Percentiles rank a stretch among this genome's conserved stretches.
Evolutionary conservation across 169 alveolate genomes (phyloP).

Genomic region (Plasmodium berghei): DNA sequence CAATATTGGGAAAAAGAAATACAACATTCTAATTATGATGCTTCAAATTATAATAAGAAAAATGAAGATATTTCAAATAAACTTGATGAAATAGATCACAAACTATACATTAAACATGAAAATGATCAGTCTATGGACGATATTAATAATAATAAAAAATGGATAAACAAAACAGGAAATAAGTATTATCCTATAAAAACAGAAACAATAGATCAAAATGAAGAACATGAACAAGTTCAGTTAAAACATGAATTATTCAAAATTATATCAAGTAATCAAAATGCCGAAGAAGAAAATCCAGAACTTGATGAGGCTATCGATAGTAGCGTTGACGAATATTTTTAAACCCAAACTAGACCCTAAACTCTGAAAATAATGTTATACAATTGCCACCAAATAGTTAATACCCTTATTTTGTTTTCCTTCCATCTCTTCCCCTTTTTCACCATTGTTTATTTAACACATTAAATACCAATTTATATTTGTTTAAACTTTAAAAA

Average conservation of each 20-base stretch:
- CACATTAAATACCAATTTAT: too few species aligned
- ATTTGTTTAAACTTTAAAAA: too few species aligned
- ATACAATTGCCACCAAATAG: too few species aligned
- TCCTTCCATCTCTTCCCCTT: too few species aligned
- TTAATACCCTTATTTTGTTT: too few species aligned
- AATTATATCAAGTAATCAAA: conserved; percentile 17
- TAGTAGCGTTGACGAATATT: conserved; percentile 54
- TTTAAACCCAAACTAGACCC: neutral
- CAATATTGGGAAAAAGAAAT: conserved; percentile 81
- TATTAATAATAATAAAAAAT: too few species aligned
- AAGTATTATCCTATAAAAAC: too few species aligned
- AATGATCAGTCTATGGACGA: neutral
- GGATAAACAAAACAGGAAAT: too few species aligned
- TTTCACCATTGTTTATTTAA: too few species aligned
- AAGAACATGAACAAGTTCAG: conserved; percentile 13
- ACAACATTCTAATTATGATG: conserved; percentile 78
- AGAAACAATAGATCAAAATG: neutral
- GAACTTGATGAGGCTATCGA: conserved; percentile 7
- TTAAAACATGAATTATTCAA: conserved; percentile 35
- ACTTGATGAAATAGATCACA: too few species aligned
- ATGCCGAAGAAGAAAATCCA: neutral
- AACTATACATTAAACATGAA: neutral
- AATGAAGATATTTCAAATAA: too few species aligned
- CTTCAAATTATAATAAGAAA: neutral
- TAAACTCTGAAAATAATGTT: neutral